Evolutionary conservation across 768 basidiomycete genomes (phyloP).

Genomic region (Calocybe indica): DNA sequence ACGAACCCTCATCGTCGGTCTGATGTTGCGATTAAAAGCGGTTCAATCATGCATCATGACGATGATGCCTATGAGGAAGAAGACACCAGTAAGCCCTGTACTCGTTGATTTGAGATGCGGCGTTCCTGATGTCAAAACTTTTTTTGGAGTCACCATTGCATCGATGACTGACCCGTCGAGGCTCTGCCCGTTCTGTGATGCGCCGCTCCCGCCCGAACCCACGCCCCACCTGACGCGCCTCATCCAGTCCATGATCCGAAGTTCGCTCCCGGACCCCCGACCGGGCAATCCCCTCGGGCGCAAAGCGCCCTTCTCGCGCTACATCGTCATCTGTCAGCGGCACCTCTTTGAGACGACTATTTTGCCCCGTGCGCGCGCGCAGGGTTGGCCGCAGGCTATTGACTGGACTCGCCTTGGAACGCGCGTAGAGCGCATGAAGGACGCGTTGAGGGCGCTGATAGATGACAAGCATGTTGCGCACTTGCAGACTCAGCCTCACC

Average conservation of each 20-base stretch:
- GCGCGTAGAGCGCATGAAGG: constrained; percentile 49
- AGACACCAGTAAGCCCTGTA: constrained; percentile 4
- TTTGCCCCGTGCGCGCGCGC: constrained; percentile 61
- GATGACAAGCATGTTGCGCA: constrained; percentile 31
- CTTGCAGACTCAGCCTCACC: constrained; percentile 27
- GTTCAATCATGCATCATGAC: neutral
- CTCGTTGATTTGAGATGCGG: neutral
- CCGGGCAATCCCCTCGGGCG: constrained; percentile 63
- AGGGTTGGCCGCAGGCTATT: constrained; percentile 75
- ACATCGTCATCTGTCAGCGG: constrained; percentile 66
- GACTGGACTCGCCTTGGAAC: constrained; percentile 51
- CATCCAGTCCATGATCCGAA: constrained; percentile 42
- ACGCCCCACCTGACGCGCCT: constrained; percentile 54
- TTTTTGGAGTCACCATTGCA: constrained; percentile 41
- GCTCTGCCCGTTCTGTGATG: constrained; percentile 81
- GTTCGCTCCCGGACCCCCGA: constrained; percentile 57
- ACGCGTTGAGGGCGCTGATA: constrained; percentile 43
- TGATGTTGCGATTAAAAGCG: neutral
- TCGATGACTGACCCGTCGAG: constrained; percentile 54
- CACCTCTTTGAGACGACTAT: constrained; percentile 74
- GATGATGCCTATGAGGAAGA: constrained; percentile 7
- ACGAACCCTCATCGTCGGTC: neutral
- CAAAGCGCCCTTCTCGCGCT: constrained; percentile 48
- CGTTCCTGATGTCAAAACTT: neutral
- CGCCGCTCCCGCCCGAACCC: constrained; percentile 53